Conservation (phyloP, 176 grass and related monocot genomes). For the Oropetium thomaeum region DNA sequence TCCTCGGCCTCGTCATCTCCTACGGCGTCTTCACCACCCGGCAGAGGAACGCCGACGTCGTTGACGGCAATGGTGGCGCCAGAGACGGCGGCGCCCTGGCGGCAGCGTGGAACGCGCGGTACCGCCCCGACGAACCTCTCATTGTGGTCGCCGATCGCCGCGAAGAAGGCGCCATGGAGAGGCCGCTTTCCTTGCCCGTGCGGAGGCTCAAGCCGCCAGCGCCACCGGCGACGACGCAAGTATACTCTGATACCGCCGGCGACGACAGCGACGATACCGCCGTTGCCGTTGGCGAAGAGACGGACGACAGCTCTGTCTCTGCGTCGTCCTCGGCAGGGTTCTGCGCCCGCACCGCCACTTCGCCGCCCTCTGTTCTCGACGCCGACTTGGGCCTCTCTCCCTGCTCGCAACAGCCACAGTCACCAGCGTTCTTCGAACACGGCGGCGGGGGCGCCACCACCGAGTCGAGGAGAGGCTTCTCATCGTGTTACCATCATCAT, state of each 20-base stretch:
- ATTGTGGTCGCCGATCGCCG: constrained; percentile 46
- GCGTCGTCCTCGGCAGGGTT: constrained; percentile 29
- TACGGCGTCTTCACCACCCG: constrained; percentile 68
- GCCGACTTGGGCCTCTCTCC: constrained; percentile 3
- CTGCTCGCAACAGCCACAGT: background rate
- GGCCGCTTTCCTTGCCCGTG: constrained; percentile 55
- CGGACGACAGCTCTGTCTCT: constrained; percentile 29
- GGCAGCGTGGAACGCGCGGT: constrained; percentile 62
- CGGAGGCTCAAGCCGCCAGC: constrained; percentile 46
- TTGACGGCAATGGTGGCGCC: background rate
- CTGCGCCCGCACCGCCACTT: constrained; percentile 4
- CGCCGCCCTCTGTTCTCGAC: constrained; percentile 49
- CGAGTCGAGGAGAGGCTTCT: background rate
- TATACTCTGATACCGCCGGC: constrained; percentile 6
- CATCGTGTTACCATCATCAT: background rate
- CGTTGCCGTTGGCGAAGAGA: constrained; percentile 38
- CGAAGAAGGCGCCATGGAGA: constrained; percentile 25
- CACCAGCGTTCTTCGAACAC: background rate
- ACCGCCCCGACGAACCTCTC: constrained; percentile 52
- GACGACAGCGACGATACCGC: background rate
- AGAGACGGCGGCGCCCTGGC: constrained; percentile 17
- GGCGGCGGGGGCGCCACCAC: background rate
- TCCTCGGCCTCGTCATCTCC: constrained; percentile 66
- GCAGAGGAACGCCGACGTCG: constrained; percentile 23
- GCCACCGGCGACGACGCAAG: background rate